Conservation (phyloP, 306 rosid genomes). For the Cicer bijugum region DNA sequence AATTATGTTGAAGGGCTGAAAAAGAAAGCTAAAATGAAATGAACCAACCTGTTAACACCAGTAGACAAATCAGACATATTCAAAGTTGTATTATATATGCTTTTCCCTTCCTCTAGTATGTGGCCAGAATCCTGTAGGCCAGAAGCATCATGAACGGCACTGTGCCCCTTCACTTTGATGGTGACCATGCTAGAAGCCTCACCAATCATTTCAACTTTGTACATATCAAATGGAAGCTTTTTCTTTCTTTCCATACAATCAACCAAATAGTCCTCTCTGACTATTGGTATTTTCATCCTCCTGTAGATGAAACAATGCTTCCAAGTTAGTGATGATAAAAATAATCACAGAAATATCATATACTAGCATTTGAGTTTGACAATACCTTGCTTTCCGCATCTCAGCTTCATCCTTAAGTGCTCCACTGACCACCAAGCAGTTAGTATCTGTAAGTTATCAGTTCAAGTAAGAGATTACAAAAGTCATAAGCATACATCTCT, state of each 20-base stretch:
- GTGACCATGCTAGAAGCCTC: slow-evolving; percentile 87
- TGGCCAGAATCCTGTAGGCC: slow-evolving; percentile 91
- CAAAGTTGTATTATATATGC: slow-evolving; percentile 87
- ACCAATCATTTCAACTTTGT: slow-evolving; percentile 75
- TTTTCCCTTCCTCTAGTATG: slow-evolving; percentile 88
- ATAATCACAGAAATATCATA: slow-evolving; percentile 31
- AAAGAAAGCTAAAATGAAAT: slow-evolving; percentile 30
- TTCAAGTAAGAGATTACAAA: slow-evolving; percentile 34
- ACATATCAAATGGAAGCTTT: slow-evolving; percentile 76
- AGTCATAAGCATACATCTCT: slow-evolving; percentile 14
- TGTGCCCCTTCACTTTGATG: slow-evolving; percentile 87
- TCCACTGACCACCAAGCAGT: slow-evolving; percentile 85
- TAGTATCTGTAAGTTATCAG: slow-evolving; percentile 71
- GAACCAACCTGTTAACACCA: slow-evolving; percentile 77
- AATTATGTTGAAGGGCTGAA: slow-evolving; percentile 33
- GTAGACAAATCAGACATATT: slow-evolving; percentile 91
- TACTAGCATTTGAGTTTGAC: slow-evolving; percentile 39
- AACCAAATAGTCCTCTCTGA: slow-evolving; percentile 85
- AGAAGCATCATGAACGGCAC: slow-evolving; percentile 90
- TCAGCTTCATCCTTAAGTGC: slow-evolving; percentile 65
- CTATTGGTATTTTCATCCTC: slow-evolving; percentile 89
- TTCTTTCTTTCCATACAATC: slow-evolving; percentile 76
- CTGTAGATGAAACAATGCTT: slow-evolving; percentile 51
- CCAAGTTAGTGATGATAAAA: slow-evolving; percentile 35
- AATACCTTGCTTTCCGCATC: slow-evolving; percentile 81